These are phyloP conservation scores for Yamadazyma pseudoaaseri DNA, from an alignment of 1,139 yeast genomes.

Conservation along the genomic window DNA sequence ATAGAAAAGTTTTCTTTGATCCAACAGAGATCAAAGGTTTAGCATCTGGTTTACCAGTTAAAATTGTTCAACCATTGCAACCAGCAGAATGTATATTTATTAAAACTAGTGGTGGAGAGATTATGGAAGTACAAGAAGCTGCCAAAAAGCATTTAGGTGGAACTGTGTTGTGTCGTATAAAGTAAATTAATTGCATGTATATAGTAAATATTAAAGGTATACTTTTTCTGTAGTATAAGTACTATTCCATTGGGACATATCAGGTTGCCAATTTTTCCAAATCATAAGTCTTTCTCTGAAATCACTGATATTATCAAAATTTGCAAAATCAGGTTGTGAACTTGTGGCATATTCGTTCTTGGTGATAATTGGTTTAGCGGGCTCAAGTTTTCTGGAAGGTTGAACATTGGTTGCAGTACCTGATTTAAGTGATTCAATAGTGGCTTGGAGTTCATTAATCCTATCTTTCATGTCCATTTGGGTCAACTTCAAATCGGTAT, in stretches of 20 bases:
- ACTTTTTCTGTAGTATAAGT: constrained; percentile 25
- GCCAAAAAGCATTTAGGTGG: constrained; percentile 72
- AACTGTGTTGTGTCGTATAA: constrained; percentile 78
- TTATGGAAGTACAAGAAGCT: constrained; percentile 81
- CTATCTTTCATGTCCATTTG: constrained; percentile 49
- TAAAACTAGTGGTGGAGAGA: constrained; percentile 47
- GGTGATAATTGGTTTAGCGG: constrained; percentile 37
- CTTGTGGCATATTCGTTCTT: constrained; percentile 34
- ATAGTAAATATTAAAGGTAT: constrained; percentile 18
- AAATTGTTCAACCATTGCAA: constrained; percentile 76
- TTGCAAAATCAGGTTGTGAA: constrained; percentile 27
- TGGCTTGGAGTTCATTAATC: constrained; percentile 25
- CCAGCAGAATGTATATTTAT: constrained; percentile 89
- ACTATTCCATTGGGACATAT: constrained; percentile 75
- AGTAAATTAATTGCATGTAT: constrained; percentile 25
- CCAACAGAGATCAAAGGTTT: constrained; percentile 66
- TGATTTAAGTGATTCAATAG: constrained; percentile 18
- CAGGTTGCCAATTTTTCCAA: constrained; percentile 87
- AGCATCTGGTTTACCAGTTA: constrained; percentile 73
- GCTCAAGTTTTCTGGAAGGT: constrained; percentile 16
- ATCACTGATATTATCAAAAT: constrained; percentile 25
- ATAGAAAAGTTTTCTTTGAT: constrained; percentile 65
- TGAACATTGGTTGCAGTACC: constrained; percentile 4
- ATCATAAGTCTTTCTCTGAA: constrained; percentile 45
- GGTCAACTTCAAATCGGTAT: constrained; percentile 41